Evolutionary conservation across 116 monocot species (phyloP).

Genomic region (Papilionanthe hybrid): DNA sequence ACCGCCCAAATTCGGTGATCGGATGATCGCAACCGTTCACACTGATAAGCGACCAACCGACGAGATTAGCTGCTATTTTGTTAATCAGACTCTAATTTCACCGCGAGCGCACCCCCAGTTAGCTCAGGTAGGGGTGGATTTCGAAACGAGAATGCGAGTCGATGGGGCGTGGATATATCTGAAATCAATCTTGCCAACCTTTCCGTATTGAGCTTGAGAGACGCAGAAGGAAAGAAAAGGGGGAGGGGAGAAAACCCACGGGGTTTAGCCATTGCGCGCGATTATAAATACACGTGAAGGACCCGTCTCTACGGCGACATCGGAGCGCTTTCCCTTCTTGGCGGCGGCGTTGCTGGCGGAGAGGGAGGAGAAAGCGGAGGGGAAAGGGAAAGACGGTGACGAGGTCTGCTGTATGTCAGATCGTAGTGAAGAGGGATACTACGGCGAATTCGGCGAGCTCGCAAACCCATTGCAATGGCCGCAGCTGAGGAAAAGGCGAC

Average conservation of each 20-base stretch:
- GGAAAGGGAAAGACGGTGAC: background rate
- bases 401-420: slow-evolving; percentile 72
- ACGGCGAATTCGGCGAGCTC: slow-evolving; percentile 63
- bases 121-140: background rate
- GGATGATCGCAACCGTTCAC: background rate
- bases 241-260: background rate
- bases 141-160: background rate
- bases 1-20: background rate
- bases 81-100: background rate
- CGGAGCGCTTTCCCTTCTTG: slow-evolving; percentile 2
- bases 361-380: background rate
- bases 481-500: slow-evolving; percentile 88
- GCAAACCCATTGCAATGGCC: slow-evolving; percentile 87
- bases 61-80: background rate
- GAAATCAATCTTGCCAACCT: slow-evolving; percentile 1
- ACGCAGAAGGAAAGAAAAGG: background rate
- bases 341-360: background rate
- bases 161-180: background rate
- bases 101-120: background rate
- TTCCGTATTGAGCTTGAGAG: background rate
- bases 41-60: background rate
- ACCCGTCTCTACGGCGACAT: background rate
- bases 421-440: slow-evolving; percentile 35
- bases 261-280: background rate
- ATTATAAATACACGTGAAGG: slow-evolving; percentile 6